Evolutionary conservation across 495 filamentous ascomycete genomes (phyloP), one percentile per base, ranked within the genome.

Genomic region (Tuber melanosporum): DNA sequence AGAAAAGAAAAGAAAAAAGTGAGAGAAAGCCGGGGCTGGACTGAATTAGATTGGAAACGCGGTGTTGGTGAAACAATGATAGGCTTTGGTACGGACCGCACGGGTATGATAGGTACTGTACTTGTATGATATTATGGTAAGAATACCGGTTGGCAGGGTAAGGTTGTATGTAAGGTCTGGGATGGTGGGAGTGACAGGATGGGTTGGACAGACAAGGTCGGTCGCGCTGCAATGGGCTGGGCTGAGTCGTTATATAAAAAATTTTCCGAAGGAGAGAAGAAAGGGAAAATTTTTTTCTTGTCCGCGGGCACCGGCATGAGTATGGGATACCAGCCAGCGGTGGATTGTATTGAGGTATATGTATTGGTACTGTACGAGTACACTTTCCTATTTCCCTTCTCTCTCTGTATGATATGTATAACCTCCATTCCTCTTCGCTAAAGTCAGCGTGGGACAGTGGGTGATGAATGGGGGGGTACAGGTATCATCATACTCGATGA

Each of bases 21-120:
- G 15, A 19, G 57, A 36, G 57, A 66, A 19, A 66, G 26, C 4
- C 15, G 32, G 57, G 66, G 57, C 39, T 70, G n/a, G 57, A 32
- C 32, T 39, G 66, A 42, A 45, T 73, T n/a, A 70, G 62, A 73
- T 44, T 73, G 66, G 71, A 62, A 62, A 66, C 41, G 44, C n/a
- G 62, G 73, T 75, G 71, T 73, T 73, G 57, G 57, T 66, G 57
- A 66, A 66, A 66, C 57, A 66, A 66, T 36, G 57, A 32, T 32
- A 32, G 57, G n/a, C 32, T 62, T 62, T 62, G 57, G 57, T 62
- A 32, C n/a, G 52, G 43, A 14, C 12, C 8, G 43, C 12, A 46
- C 44, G 14, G 14, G 44, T 46, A 15, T 46, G 44, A 46, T 46
- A 46, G 43, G 47, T 41, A 32, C 32, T 32, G 47, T 41, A 32